Base-by-base conservation (phyloP, 495 filamentous ascomycete species). In the Podospora pseudoanserina region DNA sequence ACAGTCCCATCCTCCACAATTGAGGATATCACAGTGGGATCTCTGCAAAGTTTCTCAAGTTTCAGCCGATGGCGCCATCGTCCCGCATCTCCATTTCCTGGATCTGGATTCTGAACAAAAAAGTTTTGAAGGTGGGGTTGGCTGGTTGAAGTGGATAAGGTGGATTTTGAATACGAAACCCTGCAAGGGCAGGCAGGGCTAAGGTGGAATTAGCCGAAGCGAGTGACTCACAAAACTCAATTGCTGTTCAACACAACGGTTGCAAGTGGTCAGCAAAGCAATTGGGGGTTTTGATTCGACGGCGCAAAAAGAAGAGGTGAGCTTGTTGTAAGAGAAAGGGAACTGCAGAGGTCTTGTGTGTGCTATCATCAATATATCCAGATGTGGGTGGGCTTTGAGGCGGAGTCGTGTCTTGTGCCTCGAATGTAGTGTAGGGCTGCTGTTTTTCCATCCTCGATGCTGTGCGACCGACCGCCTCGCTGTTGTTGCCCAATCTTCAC, bases 151-250 rank as follows among this genome's bases (percentile, higher is more conserved):
- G 39, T 49, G 39, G 39, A 18, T 16, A 3, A 49, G 9, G 7
- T 11, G 39, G 39, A 49, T 16, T 49, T 11, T 49, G 39, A 2
- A 49, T 11, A 49, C 39, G 39, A 49, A 49, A 49, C 39, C 13
- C 55, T 58, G 55, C 55, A 58, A 58, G 55, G 55, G n/a, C 55
- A 19, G 55, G n/a, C 55, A 19, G 6, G 55, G n/a, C n/a, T 15
- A 58, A 58, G n/a, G 39, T 49, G 55, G 55, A 19, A 13, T 58
- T 58, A 19, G 23, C n/a, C n/a, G n/a, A 58, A 26, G 5, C n/a
- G 19, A 67, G 55, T 75, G 74, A 75, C 57, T 75, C 74, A 75
- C 68, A 71, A 71, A 72, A 74, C 73, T 73, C 69, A 75, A 75
- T 75, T 75, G 68, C 73, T 62, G 30, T 32, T 32, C 60, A 32